Percentiles rank a stretch among this genome's conserved stretches.
Evolutionary conservation across 495 filamentous ascomycete genomes (phyloP).

Genomic region (Tricharina praecox): DNA sequence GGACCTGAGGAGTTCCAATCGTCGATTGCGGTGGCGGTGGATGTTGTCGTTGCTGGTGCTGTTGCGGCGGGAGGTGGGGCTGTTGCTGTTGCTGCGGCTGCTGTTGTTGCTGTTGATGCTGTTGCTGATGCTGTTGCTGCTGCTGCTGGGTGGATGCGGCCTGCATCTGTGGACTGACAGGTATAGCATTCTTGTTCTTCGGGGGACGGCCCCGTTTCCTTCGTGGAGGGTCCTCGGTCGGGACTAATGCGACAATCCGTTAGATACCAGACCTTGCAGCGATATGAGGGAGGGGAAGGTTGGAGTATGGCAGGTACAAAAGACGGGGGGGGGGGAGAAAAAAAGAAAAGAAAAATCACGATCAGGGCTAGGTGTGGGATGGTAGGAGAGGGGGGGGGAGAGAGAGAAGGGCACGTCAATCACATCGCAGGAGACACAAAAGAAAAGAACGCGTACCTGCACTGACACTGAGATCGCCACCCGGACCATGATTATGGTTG

Average conservation of each 20-base stretch:
- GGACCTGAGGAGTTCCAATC: conserved; percentile 64
- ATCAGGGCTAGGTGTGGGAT: too few relatives aligned
- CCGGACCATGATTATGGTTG: conserved; percentile 37
- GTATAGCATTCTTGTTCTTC: conserved; percentile 36
- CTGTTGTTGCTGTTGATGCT: too few relatives aligned
- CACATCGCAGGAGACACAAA: background rate
- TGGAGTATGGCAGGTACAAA: too few relatives aligned
- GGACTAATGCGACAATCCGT: conserved; percentile 14
- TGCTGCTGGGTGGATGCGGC: conserved; percentile 8
- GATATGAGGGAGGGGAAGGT: conserved; percentile 29
- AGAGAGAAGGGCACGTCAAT: background rate
- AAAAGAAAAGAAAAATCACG: conserved; percentile 31
- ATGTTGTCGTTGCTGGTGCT: background rate
- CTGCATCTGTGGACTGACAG: conserved; percentile 23
- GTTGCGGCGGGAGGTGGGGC: background rate
- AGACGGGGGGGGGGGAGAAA: conserved; percentile 4
- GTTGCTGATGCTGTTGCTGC: too few relatives aligned
- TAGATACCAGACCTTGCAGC: conserved; percentile 20
- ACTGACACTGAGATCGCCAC: conserved; percentile 50
- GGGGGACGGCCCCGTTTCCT: conserved; percentile 79
- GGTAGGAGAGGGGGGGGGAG: too few relatives aligned
- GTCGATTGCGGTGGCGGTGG: conserved; percentile 31
- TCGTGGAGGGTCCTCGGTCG: conserved; percentile 52
- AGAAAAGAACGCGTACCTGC: conserved; percentile 23
- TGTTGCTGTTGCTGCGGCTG: too few relatives aligned